Percentiles rank a stretch among this genome's conserved stretches.
phyloP scores from a whole-genome alignment of 176 grass and related monocot genomes.

The Eremochloa ophiuroides region DNA sequence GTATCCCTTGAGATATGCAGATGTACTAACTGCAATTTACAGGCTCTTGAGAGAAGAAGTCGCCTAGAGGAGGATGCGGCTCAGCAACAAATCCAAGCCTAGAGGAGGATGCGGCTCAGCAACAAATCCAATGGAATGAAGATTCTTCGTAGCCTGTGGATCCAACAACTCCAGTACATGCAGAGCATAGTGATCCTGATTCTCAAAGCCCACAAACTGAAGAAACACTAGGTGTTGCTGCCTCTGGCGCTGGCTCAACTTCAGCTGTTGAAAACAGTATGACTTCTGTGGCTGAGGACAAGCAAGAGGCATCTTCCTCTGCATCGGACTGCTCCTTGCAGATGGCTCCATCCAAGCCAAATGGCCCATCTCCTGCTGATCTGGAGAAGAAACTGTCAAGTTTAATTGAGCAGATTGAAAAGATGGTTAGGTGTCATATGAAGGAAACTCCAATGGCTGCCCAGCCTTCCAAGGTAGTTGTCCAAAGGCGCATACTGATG shows the following conservation, averaged over 20 bases:
- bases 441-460: constrained; percentile 38
- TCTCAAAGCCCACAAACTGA: constrained; percentile 12
- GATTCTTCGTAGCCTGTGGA: constrained; percentile 22
- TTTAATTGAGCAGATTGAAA: constrained; percentile 71
- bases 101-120: constrained; percentile 43
- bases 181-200: constrained; percentile 21
- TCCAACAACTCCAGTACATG: constrained; percentile 20
- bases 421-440: constrained; percentile 39
- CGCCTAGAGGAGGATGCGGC: constrained; percentile 4
- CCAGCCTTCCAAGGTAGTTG: constrained; percentile 43
- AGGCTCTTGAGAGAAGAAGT: constrained; percentile 59
- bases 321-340: constrained; percentile 26
- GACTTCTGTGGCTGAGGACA: constrained; percentile 8
- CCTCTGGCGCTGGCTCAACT: constrained; percentile 25
- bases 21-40: constrained; percentile 13
- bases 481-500: constrained; percentile 50
- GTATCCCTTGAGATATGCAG: background rate
- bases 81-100: too few relatives aligned
- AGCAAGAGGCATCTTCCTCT: constrained; percentile 27
- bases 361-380: background rate
- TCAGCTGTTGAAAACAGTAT: constrained; percentile 15
- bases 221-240: background rate
- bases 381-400: constrained; percentile 52
- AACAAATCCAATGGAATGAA: constrained; percentile 18
- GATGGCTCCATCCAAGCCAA: constrained; percentile 23